phyloP scores from a whole-genome alignment of 768 basidiomycete genomes.

The Naematelia aurantialba region DNA sequence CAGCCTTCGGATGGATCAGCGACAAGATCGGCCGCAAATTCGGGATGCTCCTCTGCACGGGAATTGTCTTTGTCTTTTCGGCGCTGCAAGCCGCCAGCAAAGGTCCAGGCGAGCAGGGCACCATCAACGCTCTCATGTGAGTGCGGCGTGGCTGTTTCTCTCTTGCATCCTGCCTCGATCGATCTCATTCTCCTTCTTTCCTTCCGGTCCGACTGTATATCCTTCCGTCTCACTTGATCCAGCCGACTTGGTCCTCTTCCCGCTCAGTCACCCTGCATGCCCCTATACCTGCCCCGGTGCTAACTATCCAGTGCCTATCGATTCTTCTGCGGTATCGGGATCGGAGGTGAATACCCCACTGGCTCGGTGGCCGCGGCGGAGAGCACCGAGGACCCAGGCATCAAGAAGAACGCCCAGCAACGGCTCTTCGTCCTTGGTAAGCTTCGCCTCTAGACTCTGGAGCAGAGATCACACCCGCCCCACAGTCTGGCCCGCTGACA shows the following conservation, averaged over 20 bases:
- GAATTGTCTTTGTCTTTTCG: conserved; percentile 79
- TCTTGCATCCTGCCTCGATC: conserved; percentile 59
- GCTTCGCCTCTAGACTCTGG: conserved; percentile 7
- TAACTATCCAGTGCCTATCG: conserved; percentile 55
- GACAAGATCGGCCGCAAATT: conserved; percentile 76
- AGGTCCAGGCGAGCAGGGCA: conserved; percentile 67
- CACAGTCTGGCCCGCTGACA: conserved; percentile 5
- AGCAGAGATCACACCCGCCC: no score
- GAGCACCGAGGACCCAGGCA: conserved; percentile 72
- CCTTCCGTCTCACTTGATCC: not conserved
- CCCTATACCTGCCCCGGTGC: no score
- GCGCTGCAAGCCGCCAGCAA: conserved; percentile 74
- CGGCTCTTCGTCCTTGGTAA: conserved; percentile 64
- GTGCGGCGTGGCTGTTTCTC: not conserved
- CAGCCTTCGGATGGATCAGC: conserved; percentile 61
- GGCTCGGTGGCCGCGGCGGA: conserved; percentile 62
- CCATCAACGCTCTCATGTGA: conserved; percentile 67
- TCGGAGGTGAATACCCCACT: conserved; percentile 64
- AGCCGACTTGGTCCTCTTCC: no score
- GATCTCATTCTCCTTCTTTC: no score
- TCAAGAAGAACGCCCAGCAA: conserved; percentile 75
- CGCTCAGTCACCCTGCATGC: no score
- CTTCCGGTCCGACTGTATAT: not conserved
- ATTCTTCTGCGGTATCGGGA: conserved; percentile 80
- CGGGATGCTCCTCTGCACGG: conserved; percentile 67